A percentile compares a stretch with the other conserved stretches of the same genome.
phyloP scores from a whole-genome alignment of 2,329 filamentous ascomycete genomes.

The Epichloe hybrida region DNA sequence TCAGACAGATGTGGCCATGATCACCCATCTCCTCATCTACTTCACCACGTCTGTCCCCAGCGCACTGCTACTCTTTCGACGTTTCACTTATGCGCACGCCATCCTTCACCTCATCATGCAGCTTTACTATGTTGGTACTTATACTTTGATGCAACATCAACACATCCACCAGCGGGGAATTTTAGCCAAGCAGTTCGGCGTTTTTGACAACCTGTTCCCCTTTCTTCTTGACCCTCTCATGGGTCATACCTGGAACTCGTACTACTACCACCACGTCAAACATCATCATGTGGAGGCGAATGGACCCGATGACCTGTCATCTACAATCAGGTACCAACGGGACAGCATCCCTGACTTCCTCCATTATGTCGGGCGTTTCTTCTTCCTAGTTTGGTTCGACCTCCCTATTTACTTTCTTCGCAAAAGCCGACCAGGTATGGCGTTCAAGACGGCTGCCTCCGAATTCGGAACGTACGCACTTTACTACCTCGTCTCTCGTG shows the following conservation, averaged over 20 bases:
- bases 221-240: slow-evolving; percentile 64
- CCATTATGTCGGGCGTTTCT: slow-evolving; percentile 61
- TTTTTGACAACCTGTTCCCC: slow-evolving; percentile 54
- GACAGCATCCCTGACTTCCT: slow-evolving; percentile 53
- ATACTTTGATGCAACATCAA: slow-evolving; percentile 73
- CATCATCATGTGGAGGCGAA: slow-evolving; percentile 76
- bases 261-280: slow-evolving; percentile 78
- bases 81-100: slow-evolving; percentile 56
- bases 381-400: slow-evolving; percentile 61
- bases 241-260: slow-evolving; percentile 76
- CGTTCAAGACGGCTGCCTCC: slow-evolving; percentile 42
- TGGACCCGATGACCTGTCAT: slow-evolving; percentile 61
- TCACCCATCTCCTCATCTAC: slow-evolving; percentile 65
- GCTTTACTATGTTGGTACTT: slow-evolving; percentile 55
- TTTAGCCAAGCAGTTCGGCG: slow-evolving; percentile 37
- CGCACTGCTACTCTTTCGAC: slow-evolving; percentile 48
- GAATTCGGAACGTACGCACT: slow-evolving; percentile 45
- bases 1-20: slow-evolving; percentile 62
- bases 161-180: slow-evolving; percentile 69
- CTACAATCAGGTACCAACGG: slow-evolving; percentile 63
- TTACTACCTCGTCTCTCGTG: slow-evolving; percentile 34
- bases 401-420: slow-evolving; percentile 59
- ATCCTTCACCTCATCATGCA: slow-evolving; percentile 53
- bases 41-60: slow-evolving; percentile 56
- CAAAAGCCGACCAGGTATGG: slow-evolving; percentile 43